Evolutionary conservation across 208 protist species (phyloP), one percentile per base, ranked within the genome.

Genomic region (Trypanosoma melophagium): DNA sequence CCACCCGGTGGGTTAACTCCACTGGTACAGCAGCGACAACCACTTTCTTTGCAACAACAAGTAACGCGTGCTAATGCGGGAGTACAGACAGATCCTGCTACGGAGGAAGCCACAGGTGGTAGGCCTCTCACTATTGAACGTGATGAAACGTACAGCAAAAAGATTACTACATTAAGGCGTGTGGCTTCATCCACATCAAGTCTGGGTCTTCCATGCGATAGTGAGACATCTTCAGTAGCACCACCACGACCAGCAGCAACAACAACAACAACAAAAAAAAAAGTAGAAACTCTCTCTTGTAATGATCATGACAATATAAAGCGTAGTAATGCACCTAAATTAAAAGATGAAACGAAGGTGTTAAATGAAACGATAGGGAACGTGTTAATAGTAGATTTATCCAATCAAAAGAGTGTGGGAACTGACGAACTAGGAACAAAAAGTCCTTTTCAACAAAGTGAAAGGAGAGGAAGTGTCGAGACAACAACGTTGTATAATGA

Each of bases 41-140:
- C 61, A 42, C 42, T 49, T 41, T 12, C 47, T 25, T 5, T 35
- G 9, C 17, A 22, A 31, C 49, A 41, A 53, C 2, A 19, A n/a
- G 13, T n/a, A 35, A 1, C 16, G 4, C 59, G 50, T 28, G 42
- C 51, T 16, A 44, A 54, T 19, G 61, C 60, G 7, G 68, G 45
- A 25, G 73, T 68, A 12, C 64, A 68, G 49, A 78, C 63, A 19
- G 72, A 66, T 28, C 25, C 58, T 8, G 24, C 35, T 47, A 57
- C 66, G 53, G 72, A 71, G 45, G 59, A 56, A 22, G 10, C 45
- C 14, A 38, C 61, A 35, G 35, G 35, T 35, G 44, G 49, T 14
- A 58, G 53, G 22, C 62, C 52, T 16, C 62, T 68, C 16, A 68
- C 62, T 47, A 68, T 68, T 59, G 62, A 68, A 38, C 19, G 40